A percentile compares a stretch with the other conserved stretches of the same genome.
These are phyloP conservation scores for Euryodendron excelsum DNA, from an alignment of 148 eudicot species.

Conservation along the genomic window DNA sequence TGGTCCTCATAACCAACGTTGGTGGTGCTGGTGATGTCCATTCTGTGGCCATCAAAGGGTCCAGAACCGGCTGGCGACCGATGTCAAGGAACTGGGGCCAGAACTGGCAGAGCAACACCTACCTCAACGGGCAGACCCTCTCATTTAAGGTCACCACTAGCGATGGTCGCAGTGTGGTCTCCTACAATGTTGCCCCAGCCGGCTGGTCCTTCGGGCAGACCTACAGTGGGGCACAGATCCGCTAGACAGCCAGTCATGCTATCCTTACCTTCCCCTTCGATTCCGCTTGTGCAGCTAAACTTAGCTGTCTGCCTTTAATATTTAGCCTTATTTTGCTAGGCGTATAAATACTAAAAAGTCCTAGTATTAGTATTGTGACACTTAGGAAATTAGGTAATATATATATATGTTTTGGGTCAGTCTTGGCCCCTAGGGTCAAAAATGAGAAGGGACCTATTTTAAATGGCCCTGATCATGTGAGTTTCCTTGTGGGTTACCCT, in stretches of 20 bases:
- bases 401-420: background rate
- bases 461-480: slow-evolving; percentile 12
- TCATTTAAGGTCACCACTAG: slow-evolving; percentile 68
- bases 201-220: slow-evolving; percentile 69
- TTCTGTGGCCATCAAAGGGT: slow-evolving; percentile 58
- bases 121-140: slow-evolving; percentile 66
- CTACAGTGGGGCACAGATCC: slow-evolving; percentile 47
- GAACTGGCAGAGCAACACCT: slow-evolving; percentile 71
- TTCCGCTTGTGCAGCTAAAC: no score
- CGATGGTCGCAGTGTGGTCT: slow-evolving; percentile 49
- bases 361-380: slow-evolving; percentile 26
- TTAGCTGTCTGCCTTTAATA: no score
- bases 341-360: slow-evolving; percentile 11
- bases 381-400: background rate
- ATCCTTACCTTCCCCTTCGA: no score
- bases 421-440: background rate
- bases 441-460: slow-evolving; percentile 25
- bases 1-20: slow-evolving; percentile 68
- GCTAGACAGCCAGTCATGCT: no score
- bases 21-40: slow-evolving; percentile 80
- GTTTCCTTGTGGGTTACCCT: slow-evolving; percentile 7
- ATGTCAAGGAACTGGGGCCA: slow-evolving; percentile 92
- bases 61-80: slow-evolving; percentile 53
- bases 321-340: no score
- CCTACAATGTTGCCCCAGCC: slow-evolving; percentile 57